A percentile compares a stretch with the other conserved stretches of the same genome.
These are phyloP conservation scores for Darksidea phi DNA, from an alignment of 495 filamentous ascomycete species.

Conservation along the genomic window DNA sequence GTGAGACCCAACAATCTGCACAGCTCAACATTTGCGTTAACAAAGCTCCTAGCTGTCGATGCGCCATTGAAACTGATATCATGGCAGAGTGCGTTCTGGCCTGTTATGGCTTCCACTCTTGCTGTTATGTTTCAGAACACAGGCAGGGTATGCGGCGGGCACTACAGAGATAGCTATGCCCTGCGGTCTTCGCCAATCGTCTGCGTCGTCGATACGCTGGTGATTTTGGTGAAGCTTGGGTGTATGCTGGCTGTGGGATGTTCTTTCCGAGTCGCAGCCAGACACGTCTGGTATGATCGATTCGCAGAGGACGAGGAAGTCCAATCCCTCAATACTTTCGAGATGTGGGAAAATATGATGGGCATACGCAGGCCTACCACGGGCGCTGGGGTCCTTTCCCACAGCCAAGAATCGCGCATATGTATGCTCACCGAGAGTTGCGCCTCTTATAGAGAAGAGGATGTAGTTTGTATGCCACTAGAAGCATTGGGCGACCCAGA, in stretches of 20 bases:
- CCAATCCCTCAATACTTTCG: neutral
- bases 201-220: neutral
- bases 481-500: no score
- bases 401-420: no score
- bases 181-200: neutral
- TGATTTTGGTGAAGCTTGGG: neutral
- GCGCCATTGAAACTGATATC: neutral
- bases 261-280: neutral
- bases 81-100: neutral
- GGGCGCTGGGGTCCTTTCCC: no score
- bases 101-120: neutral
- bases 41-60: neutral
- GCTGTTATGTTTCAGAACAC: constrained; percentile 1
- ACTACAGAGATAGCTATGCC: neutral
- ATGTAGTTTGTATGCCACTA: no score
- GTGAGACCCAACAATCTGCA: no score
- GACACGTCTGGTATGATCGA: neutral
- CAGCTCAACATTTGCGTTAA: no score
- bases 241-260: neutral
- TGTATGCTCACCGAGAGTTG: no score
- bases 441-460: no score
- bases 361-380: neutral
- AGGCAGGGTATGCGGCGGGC: neutral
- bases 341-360: neutral
- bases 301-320: neutral